These are phyloP conservation scores for Tuber indicum DNA, from an alignment of 495 filamentous ascomycete species.

Conservation along the genomic window DNA sequence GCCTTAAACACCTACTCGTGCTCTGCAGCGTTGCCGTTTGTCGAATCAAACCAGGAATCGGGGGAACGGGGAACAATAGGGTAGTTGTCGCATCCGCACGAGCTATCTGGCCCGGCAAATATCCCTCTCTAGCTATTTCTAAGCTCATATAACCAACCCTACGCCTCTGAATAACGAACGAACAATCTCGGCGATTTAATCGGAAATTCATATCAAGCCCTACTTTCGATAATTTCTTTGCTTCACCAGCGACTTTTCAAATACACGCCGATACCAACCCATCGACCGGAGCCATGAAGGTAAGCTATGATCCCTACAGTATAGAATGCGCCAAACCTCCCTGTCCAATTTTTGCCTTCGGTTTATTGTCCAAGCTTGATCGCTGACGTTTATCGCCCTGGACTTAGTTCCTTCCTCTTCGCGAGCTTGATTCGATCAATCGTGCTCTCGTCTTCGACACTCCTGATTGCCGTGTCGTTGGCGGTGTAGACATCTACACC, in stretches of 20 bases:
- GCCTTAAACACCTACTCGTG: slow-evolving; percentile 7
- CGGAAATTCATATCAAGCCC: not conserved
- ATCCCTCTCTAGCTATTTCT: not conserved
- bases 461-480: slow-evolving; percentile 77
- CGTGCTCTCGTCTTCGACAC: slow-evolving; percentile 91
- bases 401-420: slow-evolving; percentile 77
- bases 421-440: slow-evolving; percentile 78
- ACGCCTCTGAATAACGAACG: not conserved
- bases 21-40: not conserved
- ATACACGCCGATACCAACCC: not conserved
- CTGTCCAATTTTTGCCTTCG: not conserved
- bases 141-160: not conserved
- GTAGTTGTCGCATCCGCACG: not conserved
- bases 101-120: not conserved
- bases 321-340: not conserved
- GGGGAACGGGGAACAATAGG: not conserved
- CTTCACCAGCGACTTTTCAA: not conserved
- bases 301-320: not conserved
- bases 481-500: slow-evolving; percentile 91
- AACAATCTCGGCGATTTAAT: not conserved
- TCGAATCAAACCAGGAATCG: not conserved
- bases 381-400: not conserved
- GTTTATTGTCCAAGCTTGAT: not conserved
- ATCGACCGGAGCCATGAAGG: not conserved
- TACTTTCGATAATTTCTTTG: not conserved